Percentiles rank a stretch among this genome's conserved stretches.
Conservation (phyloP, 108 stramenopile genomes). For the Cyclotella kingstonii region DNA sequence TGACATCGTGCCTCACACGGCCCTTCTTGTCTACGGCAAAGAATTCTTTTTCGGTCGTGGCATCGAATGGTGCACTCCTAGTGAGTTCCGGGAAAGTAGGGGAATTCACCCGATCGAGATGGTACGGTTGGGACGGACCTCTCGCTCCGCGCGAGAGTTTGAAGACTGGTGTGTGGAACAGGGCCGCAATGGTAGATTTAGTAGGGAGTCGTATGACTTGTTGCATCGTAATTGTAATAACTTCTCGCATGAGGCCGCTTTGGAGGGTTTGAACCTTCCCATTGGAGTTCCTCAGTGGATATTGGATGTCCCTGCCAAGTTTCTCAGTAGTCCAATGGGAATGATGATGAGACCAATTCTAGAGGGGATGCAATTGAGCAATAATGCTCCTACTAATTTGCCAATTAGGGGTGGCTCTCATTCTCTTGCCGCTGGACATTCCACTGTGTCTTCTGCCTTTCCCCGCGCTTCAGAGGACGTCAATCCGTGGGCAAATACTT, state of each 20-base stretch:
- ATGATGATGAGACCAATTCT: slow-evolving; percentile 70
- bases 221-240: slow-evolving; percentile 72
- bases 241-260: slow-evolving; percentile 67
- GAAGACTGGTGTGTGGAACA: slow-evolving; percentile 58
- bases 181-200: slow-evolving; percentile 34
- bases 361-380: slow-evolving; percentile 64
- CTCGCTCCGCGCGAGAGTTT: slow-evolving; percentile 53
- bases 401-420: slow-evolving; percentile 1
- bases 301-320: slow-evolving; percentile 58
- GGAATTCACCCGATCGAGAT: slow-evolving; percentile 60
- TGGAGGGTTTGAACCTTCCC: slow-evolving; percentile 46
- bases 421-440: background rate
- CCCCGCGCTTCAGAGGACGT: background rate
- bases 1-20: slow-evolving; percentile 80
- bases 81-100: slow-evolving; percentile 48
- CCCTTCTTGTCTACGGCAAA: slow-evolving; percentile 54
- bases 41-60: slow-evolving; percentile 82
- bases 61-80: slow-evolving; percentile 48
- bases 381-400: slow-evolving; percentile 39
- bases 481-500: slow-evolving; percentile 62
- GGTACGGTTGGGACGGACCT: slow-evolving; percentile 49
- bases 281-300: slow-evolving; percentile 67
- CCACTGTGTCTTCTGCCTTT: slow-evolving; percentile 5
- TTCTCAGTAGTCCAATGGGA: slow-evolving; percentile 73
- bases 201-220: slow-evolving; percentile 56